phyloP scores from a whole-genome alignment of 306 rosid species.

The Acacia confusa region DNA sequence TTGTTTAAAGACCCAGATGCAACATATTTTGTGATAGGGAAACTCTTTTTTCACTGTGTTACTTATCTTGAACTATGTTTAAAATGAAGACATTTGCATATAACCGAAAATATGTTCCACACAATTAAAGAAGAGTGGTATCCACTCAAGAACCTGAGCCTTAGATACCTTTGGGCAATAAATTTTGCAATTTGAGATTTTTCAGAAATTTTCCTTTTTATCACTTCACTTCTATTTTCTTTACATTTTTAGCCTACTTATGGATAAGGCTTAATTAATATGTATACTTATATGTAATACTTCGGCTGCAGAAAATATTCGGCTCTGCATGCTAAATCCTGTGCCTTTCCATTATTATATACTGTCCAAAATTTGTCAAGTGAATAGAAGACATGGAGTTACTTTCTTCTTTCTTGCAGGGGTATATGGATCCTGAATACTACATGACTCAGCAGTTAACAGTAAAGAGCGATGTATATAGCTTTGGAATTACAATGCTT shows the following conservation, averaged over 20 bases:
- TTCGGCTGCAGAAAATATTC: not conserved
- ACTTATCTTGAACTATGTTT: no score
- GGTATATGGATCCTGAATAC: conserved; percentile 65
- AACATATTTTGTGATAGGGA: no score
- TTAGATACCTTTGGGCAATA: no score
- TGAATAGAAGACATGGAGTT: not conserved
- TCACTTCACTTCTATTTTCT: not conserved
- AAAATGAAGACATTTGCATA: no score
- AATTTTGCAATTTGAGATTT: no score
- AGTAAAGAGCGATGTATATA: conserved; percentile 78
- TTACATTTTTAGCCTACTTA: not conserved
- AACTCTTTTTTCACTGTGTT: no score
- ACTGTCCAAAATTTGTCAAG: not conserved
- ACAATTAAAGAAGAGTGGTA: no score
- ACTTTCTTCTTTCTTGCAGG: conserved; percentile 45
- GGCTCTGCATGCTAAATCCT: not conserved
- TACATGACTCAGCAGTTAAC: conserved; percentile 56
- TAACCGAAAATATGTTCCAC: no score
- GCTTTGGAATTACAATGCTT: conserved; percentile 72
- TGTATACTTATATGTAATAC: not conserved
- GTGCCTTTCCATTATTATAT: not conserved
- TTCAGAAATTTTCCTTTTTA: no score
- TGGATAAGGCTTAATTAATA: not conserved
- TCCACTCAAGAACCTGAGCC: no score
- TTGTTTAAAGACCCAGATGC: no score